A percentile compares a stretch with the other conserved stretches of the same genome.
Conservation (phyloP, 108 stramenopile species). For the Cyclostephanos invisitatus region DNA sequence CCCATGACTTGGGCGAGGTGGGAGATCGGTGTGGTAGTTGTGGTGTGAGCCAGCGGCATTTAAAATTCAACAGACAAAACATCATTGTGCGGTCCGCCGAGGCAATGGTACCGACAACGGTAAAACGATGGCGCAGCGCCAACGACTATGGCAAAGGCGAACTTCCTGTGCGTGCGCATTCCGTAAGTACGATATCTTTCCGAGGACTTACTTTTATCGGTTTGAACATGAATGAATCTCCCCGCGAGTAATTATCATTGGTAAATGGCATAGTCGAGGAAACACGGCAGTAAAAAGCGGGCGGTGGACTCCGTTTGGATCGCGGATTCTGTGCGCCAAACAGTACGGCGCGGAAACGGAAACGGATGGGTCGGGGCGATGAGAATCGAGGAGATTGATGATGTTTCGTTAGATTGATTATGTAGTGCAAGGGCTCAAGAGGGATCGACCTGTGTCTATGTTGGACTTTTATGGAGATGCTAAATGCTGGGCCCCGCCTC, state of each 20-base stretch:
- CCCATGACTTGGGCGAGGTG: constrained; percentile 48
- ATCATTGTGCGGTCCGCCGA: no score
- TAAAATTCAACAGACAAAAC: neutral
- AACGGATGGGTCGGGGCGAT: neutral
- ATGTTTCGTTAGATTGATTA: neutral
- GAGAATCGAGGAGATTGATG: neutral
- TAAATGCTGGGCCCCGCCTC: neutral
- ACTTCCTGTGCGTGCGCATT: neutral
- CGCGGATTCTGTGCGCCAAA: neutral
- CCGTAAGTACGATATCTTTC: neutral
- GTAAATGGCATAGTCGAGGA: neutral
- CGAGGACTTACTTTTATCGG: constrained; percentile 67
- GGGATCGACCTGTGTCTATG: neutral
- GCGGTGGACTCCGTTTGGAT: no score
- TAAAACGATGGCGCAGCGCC: neutral
- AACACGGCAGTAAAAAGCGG: neutral
- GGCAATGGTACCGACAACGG: neutral
- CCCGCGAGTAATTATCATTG: constrained; percentile 10
- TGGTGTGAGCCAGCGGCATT: neutral
- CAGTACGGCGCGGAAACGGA: neutral
- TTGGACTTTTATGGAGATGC: neutral
- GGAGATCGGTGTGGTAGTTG: neutral
- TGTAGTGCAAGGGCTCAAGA: neutral
- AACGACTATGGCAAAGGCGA: neutral
- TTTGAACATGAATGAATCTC: constrained; percentile 14